Evolutionary conservation across 352 stramenopile species (phyloP), one percentile per base, ranked within the genome.

Genomic region (Pythium phragmitis): DNA sequence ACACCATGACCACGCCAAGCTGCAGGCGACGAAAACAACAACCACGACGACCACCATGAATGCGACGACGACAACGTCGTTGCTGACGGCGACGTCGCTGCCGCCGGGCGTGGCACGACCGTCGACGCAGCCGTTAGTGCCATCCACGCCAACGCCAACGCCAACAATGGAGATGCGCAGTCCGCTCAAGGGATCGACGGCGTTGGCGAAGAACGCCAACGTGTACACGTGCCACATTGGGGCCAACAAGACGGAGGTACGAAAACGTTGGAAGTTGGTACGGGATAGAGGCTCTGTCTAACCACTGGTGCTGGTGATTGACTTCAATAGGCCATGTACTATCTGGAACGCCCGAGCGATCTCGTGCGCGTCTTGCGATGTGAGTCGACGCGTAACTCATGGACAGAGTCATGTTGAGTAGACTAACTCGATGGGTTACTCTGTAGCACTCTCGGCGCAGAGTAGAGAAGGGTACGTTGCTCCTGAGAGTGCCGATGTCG

Each of bases 251-350:
- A 88, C 80, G 4, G 79, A 89, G 73, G 82, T 89, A 59, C 23
- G 72, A 4, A 5, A 33, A 17, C 13, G 12, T 36, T 42, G 13
- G 23, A 42, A n/a, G n/a, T n/a, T n/a, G n/a, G n/a, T n/a, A n/a
- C n/a, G n/a, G n/a, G n/a, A n/a, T n/a, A n/a, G n/a, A n/a, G n/a
- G n/a, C n/a, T n/a, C n/a, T n/a, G n/a, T n/a, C n/a, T n/a, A n/a
- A n/a, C n/a, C n/a, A n/a, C n/a, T n/a, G n/a, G n/a, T n/a, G n/a
- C n/a, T n/a, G n/a, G n/a, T n/a, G n/a, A n/a, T n/a, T n/a, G n/a
- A n/a, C n/a, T n/a, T n/a, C n/a, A n/a, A n/a, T n/a, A n/a, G n/a
- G 82, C 82, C 9, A 88, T 91, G 82, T 89, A 87, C 53, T 80
- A 85, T 46, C 45, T 91, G 47, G 80, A 91, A 60, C 73, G 76